Evolutionary conservation across 805 yeast genomes (phyloP).

Genomic region (Clavispora carvajalis): DNA sequence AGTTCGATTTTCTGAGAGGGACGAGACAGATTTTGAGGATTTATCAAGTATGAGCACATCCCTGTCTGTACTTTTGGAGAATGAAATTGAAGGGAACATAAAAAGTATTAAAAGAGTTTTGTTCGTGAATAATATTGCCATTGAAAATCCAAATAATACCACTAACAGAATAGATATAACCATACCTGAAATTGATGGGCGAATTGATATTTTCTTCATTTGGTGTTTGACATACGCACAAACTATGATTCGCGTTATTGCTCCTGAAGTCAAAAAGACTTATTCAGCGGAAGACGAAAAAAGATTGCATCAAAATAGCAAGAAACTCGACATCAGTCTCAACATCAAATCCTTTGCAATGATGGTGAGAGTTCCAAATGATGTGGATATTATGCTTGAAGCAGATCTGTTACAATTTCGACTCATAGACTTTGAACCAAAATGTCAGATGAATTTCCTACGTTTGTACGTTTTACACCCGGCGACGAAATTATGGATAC

Average conservation of each 20-base stretch:
- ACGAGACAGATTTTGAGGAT: constrained; percentile 23
- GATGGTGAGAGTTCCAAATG: constrained; percentile 41
- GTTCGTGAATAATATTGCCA: constrained; percentile 18
- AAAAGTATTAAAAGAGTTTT: constrained; percentile 32
- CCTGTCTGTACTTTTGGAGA: constrained; percentile 16
- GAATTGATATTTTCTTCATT: constrained; percentile 34
- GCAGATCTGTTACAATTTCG: constrained; percentile 27
- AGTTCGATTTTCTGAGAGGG: constrained; percentile 16
- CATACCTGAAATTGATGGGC: constrained; percentile 34
- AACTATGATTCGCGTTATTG: constrained; percentile 27
- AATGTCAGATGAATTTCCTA: constrained; percentile 27
- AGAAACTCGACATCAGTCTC: constrained; percentile 26
- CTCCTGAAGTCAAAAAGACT: constrained; percentile 26
- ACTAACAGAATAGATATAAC: constrained; percentile 22
- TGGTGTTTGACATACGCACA: constrained; percentile 39
- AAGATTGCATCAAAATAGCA: constrained; percentile 14
- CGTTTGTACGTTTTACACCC: constrained; percentile 50
- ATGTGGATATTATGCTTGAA: constrained; percentile 45
- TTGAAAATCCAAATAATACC: constrained; percentile 24
- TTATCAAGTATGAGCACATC: constrained; percentile 25
- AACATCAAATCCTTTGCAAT: constrained; percentile 30
- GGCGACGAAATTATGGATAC: constrained; percentile 37
- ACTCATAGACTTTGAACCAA: constrained; percentile 23
- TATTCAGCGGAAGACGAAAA: constrained; percentile 23
- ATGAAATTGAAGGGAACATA: constrained; percentile 12